These are phyloP conservation scores for Hypoxylon fragiforme DNA, from an alignment of 495 filamentous ascomycete genomes.

Conservation along the genomic window DNA sequence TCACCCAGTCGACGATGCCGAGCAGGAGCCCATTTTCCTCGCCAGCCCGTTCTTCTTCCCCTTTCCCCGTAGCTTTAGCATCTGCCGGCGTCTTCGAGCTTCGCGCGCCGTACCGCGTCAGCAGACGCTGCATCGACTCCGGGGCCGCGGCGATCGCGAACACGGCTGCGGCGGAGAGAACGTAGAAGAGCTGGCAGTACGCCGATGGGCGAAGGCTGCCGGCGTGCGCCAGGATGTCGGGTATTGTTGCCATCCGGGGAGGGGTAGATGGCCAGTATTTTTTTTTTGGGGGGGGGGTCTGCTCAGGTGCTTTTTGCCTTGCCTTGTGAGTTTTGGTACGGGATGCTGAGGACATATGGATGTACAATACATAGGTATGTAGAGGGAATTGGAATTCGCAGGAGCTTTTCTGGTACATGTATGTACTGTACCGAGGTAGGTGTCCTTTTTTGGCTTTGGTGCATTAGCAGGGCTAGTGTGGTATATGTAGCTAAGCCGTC, in stretches of 20 bases:
- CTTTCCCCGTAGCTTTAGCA: neutral
- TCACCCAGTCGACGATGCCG: slow-evolving; percentile 34
- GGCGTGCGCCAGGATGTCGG: slow-evolving; percentile 6
- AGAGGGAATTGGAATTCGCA: too few species aligned
- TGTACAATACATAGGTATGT: too few species aligned
- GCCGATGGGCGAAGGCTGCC: slow-evolving; percentile 38
- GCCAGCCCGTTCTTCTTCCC: slow-evolving; percentile 2
- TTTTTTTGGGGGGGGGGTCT: neutral
- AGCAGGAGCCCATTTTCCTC: slow-evolving; percentile 22
- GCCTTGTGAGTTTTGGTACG: neutral
- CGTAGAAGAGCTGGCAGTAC: slow-evolving; percentile 53
- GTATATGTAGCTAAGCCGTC: too few species aligned
- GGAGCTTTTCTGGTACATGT: too few species aligned
- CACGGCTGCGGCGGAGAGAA: slow-evolving; percentile 44
- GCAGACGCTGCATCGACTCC: slow-evolving; percentile 40
- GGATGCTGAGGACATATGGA: too few species aligned
- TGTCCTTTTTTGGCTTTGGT: too few species aligned
- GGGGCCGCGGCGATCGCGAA: slow-evolving; percentile 45
- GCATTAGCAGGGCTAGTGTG: too few species aligned
- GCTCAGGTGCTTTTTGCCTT: neutral
- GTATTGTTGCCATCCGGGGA: slow-evolving; percentile 6
- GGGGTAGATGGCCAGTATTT: neutral
- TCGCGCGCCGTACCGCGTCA: slow-evolving; percentile 57
- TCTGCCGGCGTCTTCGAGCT: slow-evolving; percentile 11
- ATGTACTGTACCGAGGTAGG: too few species aligned